Percentiles rank a stretch among this genome's conserved stretches.
Conservation (phyloP, 768 basidiomycete species). For the Auriscalpium microsporum region DNA sequence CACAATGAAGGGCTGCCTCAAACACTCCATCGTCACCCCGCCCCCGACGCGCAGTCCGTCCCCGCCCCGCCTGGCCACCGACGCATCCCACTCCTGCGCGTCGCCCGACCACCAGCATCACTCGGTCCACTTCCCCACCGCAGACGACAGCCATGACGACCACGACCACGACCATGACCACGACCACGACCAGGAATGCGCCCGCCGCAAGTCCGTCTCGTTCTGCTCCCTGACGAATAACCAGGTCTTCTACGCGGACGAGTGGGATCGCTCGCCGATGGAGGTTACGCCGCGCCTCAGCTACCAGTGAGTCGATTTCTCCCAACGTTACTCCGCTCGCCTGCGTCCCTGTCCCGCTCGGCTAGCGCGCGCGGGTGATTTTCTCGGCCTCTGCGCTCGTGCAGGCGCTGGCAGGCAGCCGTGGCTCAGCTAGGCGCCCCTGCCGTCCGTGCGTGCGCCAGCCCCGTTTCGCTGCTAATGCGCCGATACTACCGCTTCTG, state of each 20-base stretch:
- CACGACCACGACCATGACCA: not conserved
- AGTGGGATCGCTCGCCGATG: constrained; percentile 72
- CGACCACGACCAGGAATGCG: constrained; percentile 1
- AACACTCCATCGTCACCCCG: constrained; percentile 9
- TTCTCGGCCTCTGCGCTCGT: not conserved
- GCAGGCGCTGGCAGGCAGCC: not conserved
- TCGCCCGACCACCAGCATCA: not conserved
- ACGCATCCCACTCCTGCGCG: too few relatives aligned
- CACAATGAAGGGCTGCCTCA: constrained; percentile 14
- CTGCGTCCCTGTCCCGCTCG: not conserved
- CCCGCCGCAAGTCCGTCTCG: constrained; percentile 46
- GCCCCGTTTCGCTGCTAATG: not conserved
- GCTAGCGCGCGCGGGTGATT: not conserved
- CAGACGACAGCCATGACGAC: not conserved
- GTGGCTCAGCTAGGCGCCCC: not conserved
- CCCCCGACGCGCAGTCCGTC: constrained; percentile 10
- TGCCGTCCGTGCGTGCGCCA: not conserved
- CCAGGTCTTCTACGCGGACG: constrained; percentile 59
- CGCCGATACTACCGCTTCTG: not conserved
- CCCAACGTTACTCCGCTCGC: not conserved
- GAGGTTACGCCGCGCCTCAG: constrained; percentile 54
- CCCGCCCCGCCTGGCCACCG: constrained; percentile 1
- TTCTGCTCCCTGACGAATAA: constrained; percentile 50
- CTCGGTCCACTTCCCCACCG: constrained; percentile 2
- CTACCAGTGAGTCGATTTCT: constrained; percentile 48